These are phyloP conservation scores for Cyberlindnera galapagoensis DNA, from an alignment of 805 yeast genomes.

Conservation along the genomic window DNA sequence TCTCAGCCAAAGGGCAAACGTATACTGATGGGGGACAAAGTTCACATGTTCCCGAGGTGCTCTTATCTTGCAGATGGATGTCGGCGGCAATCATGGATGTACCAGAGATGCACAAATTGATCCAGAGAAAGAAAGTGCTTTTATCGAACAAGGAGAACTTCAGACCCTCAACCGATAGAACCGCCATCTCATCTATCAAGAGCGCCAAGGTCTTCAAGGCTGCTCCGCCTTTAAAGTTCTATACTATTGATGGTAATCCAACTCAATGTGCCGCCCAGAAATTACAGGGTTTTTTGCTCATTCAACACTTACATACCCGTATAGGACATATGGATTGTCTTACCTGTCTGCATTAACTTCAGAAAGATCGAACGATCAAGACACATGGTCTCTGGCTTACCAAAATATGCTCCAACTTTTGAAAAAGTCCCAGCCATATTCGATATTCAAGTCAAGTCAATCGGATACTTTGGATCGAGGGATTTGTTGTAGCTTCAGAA, in stretches of 20 bases:
- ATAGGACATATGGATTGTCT: slow-evolving; percentile 37
- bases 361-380: slow-evolving; percentile 47
- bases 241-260: too few relatives aligned
- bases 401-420: slow-evolving; percentile 24
- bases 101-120: too few relatives aligned
- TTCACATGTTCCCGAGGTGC: too few relatives aligned
- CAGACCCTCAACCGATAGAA: slow-evolving; percentile 37
- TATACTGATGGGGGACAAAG: too few relatives aligned
- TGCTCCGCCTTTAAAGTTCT: too few relatives aligned
- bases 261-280: too few relatives aligned
- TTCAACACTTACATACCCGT: slow-evolving; percentile 40
- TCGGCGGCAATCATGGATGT: too few relatives aligned
- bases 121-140: too few relatives aligned
- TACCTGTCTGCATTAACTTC: slow-evolving; percentile 34
- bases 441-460: slow-evolving; percentile 32
- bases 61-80: too few relatives aligned
- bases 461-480: slow-evolving; percentile 29
- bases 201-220: slow-evolving; percentile 32
- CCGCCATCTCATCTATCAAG: slow-evolving; percentile 25
- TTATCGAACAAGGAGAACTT: too few relatives aligned
- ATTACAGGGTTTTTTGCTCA: too few relatives aligned
- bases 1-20: too few relatives aligned
- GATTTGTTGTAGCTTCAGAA: slow-evolving; percentile 32
- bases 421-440: slow-evolving; percentile 44
- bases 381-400: slow-evolving; percentile 25